phyloP scores from a whole-genome alignment of 1,284 basidiomycete genomes.

The Papiliotrema nemorosa region DNA sequence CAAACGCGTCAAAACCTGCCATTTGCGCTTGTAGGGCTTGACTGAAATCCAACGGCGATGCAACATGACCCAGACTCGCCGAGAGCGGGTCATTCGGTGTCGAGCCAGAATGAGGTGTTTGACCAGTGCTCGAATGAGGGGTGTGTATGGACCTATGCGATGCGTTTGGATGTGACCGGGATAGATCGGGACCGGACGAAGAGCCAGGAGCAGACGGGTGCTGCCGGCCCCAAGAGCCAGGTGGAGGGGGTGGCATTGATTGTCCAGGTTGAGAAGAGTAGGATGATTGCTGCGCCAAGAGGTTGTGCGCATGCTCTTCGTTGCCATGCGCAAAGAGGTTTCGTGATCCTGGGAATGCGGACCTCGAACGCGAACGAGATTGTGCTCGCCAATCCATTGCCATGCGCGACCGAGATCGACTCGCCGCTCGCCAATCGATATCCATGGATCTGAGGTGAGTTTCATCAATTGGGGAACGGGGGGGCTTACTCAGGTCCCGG shows the following conservation, averaged over 20 bases:
- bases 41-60: neutral
- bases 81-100: constrained; percentile 2
- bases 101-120: neutral
- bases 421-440: constrained; percentile 94
- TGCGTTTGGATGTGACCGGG: neutral
- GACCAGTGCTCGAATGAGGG: neutral
- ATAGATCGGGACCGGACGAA: neutral
- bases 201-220: too few species aligned
- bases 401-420: constrained; percentile 85
- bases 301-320: constrained; percentile 49
- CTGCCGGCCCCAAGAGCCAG: neutral
- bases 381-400: constrained; percentile 57
- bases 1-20: constrained; percentile 1
- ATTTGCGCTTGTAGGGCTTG: neutral
- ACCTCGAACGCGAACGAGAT: constrained; percentile 48
- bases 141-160: neutral
- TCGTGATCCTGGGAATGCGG: constrained; percentile 51
- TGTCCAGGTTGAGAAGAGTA: constrained; percentile 12
- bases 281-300: constrained; percentile 45
- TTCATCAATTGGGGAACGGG: too few species aligned
- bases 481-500: constrained; percentile 64
- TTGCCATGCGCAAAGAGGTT: constrained; percentile 44
- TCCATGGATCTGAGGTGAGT: constrained; percentile 44
- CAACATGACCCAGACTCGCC: too few species aligned
- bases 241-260: constrained; percentile 9